Evolutionary conservation across 2,329 filamentous ascomycete species (phyloP).

Genomic region (Botrytis squamosa): DNA sequence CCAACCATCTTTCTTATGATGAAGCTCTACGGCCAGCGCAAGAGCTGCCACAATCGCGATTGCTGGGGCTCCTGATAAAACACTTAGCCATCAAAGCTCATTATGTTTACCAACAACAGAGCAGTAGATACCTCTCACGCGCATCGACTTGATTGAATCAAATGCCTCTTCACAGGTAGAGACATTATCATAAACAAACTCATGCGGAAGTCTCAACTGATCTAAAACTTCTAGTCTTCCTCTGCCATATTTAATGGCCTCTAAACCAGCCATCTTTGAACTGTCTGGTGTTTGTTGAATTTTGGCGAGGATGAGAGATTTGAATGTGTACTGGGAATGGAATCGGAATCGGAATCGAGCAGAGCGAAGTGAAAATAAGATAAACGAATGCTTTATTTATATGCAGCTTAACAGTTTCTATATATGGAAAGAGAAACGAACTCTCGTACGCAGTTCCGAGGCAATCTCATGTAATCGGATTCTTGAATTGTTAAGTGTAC

Average conservation of each 20-base stretch:
- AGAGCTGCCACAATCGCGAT: constrained; percentile 97
- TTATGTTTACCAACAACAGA: not conserved
- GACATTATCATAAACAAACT: constrained; percentile 74
- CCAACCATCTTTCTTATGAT: constrained; percentile 51
- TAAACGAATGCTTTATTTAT: not conserved
- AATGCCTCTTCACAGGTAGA: constrained; percentile 72
- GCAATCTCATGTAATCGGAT: no score
- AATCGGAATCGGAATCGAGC: not conserved
- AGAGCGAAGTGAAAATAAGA: not conserved
- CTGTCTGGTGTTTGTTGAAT: not conserved
- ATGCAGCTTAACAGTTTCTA: not conserved
- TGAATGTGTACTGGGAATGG: not conserved
- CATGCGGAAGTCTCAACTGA: constrained; percentile 78
- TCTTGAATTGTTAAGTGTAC: not conserved
- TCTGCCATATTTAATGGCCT: constrained; percentile 74
- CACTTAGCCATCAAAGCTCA: constrained; percentile 16
- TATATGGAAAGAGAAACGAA: not conserved
- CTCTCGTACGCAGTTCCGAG: not conserved
- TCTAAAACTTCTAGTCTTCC: constrained; percentile 76
- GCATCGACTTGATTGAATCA: constrained; percentile 79
- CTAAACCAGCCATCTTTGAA: constrained; percentile 48
- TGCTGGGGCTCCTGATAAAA: constrained; percentile 69
- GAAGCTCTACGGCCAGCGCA: constrained; percentile 80
- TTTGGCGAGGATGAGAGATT: not conserved
- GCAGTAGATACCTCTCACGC: constrained; percentile 55